Conservation (phyloP, 2,329 filamentous ascomycete genomes). For the Beauveria asiatica region DNA sequence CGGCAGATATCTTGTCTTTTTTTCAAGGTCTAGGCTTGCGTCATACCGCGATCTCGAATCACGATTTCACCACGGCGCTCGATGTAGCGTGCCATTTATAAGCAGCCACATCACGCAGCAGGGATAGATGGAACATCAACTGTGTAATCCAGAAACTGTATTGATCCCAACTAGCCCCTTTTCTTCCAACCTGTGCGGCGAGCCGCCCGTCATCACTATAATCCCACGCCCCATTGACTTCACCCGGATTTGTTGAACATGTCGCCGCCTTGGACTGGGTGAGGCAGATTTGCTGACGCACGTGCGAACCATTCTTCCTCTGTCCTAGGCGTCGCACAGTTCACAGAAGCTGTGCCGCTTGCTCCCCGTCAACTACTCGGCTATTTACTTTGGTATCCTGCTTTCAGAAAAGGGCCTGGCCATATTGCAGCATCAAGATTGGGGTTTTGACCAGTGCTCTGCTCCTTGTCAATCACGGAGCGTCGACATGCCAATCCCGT, state of each 20-base stretch:
- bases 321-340: neutral
- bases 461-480: slow-evolving; percentile 26
- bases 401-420: neutral
- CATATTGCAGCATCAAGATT: neutral
- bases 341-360: neutral
- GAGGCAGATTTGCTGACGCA: neutral
- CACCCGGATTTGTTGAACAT: neutral
- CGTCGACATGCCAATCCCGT: slow-evolving; percentile 32
- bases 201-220: neutral
- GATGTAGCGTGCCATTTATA: neutral
- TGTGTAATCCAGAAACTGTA: neutral
- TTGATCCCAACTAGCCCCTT: neutral
- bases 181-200: neutral
- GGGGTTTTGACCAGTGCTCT: neutral
- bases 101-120: slow-evolving; percentile 2
- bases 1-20: neutral
- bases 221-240: neutral
- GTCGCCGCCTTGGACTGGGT: neutral
- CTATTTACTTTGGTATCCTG: neutral
- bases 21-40: neutral
- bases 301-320: neutral
- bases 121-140: neutral
- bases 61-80: neutral
- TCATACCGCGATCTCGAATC: neutral
- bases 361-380: neutral